Base-by-base conservation (phyloP, 768 basidiomycete species). In the Pleurotus tuber-regium region DNA sequence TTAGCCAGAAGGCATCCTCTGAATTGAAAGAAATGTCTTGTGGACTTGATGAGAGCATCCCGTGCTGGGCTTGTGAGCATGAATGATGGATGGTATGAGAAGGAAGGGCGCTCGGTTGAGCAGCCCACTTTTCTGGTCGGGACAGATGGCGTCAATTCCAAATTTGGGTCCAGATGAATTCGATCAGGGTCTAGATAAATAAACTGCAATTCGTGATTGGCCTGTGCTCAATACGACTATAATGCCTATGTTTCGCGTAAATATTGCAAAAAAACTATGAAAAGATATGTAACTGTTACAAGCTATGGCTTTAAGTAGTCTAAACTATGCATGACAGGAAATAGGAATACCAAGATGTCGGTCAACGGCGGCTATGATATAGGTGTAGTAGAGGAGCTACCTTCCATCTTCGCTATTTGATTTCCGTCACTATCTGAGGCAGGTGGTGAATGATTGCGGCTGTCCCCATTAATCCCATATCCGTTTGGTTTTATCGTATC, bases 41-140 rank as follows among this genome's bases (percentile, higher is more conserved):
- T 55, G 19, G 69, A 62, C 57, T 65, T 72, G 55, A 66, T 57
- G 40, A 79, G 59, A 36, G 65, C 75, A 69, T 73, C 73, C 60
- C 70, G 71, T 51, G 74, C 64, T 44, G 70, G 67, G 51, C 66
- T 66, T 54, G 70, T 59, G 47, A 78, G 67, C 78, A 81, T 79
- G 58, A 63, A 62, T 59, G 51, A 43, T 24, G 30, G 21, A 10
- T 19, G 21, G 26, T n/a, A 19, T 19, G 41, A 43, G 43, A 40
- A 35, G 23, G 48, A 43, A 35, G 29, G 28, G 42, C 16, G 16
- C 11, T 30, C 38, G 12, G 36, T 18, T 4, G 46, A 48, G n/a
- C 28, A 31, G 31, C 31, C 30, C 25, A 26, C 16, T 21, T 35
- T 48, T 25, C 18, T 9, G 38, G 41, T 21, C 14, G 30, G 14